These are phyloP conservation scores for Tripterygium wilfordii DNA, from an alignment of 177 flowering plant species.

Conservation along the genomic window DNA sequence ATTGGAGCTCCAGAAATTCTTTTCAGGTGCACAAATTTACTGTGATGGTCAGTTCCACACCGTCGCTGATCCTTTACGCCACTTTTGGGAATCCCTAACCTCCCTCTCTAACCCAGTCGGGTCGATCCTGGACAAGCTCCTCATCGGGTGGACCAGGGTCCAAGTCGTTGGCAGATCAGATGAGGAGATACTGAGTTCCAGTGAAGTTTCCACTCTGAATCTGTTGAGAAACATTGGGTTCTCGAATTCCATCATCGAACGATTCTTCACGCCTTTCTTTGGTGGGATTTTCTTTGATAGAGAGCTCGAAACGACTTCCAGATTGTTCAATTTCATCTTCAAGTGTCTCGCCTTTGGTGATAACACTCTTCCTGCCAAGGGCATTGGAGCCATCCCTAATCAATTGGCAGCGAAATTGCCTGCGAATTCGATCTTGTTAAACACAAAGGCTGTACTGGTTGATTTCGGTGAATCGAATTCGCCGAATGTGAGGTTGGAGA, in stretches of 20 bases:
- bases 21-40: conserved; percentile 79
- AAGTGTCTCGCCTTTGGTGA: conserved; percentile 91
- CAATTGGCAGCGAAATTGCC: conserved; percentile 70
- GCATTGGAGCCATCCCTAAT: conserved; percentile 73
- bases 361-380: conserved; percentile 77
- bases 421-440: conserved; percentile 38
- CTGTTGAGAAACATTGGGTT: conserved; percentile 52
- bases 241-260: conserved; percentile 55
- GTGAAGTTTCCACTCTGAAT: conserved; percentile 47
- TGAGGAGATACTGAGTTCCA: conserved; percentile 45
- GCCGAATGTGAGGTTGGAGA: conserved; percentile 31
- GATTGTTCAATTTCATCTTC: conserved; percentile 83
- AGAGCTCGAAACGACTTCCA: conserved; percentile 73
- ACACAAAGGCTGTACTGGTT: conserved; percentile 51
- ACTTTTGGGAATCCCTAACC: conserved; percentile 49
- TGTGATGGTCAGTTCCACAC: conserved; percentile 63
- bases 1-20: conserved; percentile 61
- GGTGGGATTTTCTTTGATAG: conserved; percentile 89
- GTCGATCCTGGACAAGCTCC: conserved; percentile 53
- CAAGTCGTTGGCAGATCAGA: conserved; percentile 46
- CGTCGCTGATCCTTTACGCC: conserved; percentile 83
- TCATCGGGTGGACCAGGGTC: conserved; percentile 51
- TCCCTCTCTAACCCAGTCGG: conserved; percentile 80
- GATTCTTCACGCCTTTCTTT: conserved; percentile 89
- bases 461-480: conserved; percentile 12